Evolutionary conservation across 2,329 filamentous ascomycete species (phyloP).

Genomic region (Paecilomyces sp.): DNA sequence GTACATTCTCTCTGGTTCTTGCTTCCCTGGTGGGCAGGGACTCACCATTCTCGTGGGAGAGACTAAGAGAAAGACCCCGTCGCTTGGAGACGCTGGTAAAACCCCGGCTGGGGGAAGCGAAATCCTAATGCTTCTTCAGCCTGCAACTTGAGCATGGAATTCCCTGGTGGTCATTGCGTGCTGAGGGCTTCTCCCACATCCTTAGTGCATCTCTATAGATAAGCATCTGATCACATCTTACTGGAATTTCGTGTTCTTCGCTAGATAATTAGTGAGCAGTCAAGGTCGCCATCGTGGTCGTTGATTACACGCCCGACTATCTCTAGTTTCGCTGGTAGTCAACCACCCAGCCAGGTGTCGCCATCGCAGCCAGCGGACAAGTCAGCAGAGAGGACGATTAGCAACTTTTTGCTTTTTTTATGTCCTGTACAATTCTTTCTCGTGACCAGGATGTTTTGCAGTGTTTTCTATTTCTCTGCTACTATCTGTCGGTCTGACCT

Average conservation of each 20-base stretch:
- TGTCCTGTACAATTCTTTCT: background rate
- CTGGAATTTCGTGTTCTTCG: background rate
- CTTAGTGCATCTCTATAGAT: background rate
- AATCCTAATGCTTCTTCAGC: background rate
- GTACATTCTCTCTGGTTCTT: background rate
- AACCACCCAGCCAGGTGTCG: background rate
- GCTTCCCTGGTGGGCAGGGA: background rate
- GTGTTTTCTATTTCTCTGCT: background rate
- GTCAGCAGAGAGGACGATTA: background rate
- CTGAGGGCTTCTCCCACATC: background rate
- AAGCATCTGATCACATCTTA: background rate
- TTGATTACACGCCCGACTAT: background rate
- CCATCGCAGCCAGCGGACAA: background rate
- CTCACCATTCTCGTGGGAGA: background rate
- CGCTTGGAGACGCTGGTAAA: background rate
- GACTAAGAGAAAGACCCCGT: background rate
- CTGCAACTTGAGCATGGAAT: background rate
- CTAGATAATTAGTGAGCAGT: background rate
- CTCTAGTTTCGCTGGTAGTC: background rate
- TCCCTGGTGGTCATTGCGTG: background rate
- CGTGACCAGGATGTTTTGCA: background rate
- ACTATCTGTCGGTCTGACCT: background rate
- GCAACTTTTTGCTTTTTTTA: background rate
- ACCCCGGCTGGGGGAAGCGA: background rate
- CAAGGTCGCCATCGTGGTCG: background rate